Evolutionary conservation across 768 basidiomycete species (phyloP).

Genomic region (Lactarius hengduanensis): DNA sequence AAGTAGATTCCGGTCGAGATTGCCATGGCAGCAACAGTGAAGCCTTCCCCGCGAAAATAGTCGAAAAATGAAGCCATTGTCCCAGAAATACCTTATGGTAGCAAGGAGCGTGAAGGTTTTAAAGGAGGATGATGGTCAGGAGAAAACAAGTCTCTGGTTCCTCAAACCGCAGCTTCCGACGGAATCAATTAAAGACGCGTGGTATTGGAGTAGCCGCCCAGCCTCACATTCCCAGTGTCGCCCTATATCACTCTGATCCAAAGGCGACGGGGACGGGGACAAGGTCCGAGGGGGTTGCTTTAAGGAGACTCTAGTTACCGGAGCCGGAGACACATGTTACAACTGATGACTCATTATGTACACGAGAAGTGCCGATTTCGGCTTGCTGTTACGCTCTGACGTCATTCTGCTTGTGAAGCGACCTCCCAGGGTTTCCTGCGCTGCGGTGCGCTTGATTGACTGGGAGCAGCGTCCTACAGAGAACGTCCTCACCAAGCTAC

Average conservation of each 20-base stretch:
- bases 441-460: slow-evolving; percentile 48
- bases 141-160: neutral
- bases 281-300: neutral
- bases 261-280: neutral
- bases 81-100: neutral
- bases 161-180: neutral
- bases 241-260: neutral
- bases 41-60: neutral
- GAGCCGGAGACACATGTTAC: neutral
- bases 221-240: neutral
- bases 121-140: neutral
- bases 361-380: neutral
- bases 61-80: neutral
- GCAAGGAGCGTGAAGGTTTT: neutral
- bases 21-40: neutral
- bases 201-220: neutral
- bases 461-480: slow-evolving; percentile 53
- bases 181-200: neutral
- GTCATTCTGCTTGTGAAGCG: slow-evolving; percentile 1
- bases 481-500: slow-evolving; percentile 10
- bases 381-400: neutral
- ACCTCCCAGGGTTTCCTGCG: slow-evolving; percentile 73
- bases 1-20: slow-evolving; percentile 1
- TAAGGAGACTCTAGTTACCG: too few species aligned
- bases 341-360: neutral